Conservation (phyloP, 495 filamentous ascomycete genomes). For the Penicillium malachiteum region DNA sequence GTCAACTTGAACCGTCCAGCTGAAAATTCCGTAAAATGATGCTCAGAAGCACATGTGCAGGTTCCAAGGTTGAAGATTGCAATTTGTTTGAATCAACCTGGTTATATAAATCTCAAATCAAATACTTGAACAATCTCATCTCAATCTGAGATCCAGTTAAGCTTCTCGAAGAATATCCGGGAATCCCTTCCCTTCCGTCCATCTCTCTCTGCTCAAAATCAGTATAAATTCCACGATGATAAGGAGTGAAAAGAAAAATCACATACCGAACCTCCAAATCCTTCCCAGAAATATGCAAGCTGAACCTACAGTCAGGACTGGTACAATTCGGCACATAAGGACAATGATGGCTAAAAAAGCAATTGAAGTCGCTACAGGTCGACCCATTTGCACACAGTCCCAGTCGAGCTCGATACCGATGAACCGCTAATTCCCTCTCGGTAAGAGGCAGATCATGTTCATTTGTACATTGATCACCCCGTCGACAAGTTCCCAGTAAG, state of each 20-base stretch:
- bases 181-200: slow-evolving; percentile 3
- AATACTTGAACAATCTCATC: too few relatives aligned
- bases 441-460: neutral
- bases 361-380: slow-evolving; percentile 6
- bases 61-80: too few relatives aligned
- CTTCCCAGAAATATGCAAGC: neutral
- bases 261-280: neutral
- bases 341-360: slow-evolving; percentile 16
- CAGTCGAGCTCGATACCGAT: slow-evolving; percentile 3
- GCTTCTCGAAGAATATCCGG: neutral
- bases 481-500: neutral
- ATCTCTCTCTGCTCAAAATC: neutral
- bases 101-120: too few relatives aligned
- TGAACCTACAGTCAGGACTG: neutral
- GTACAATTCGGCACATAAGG: slow-evolving; percentile 2
- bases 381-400: slow-evolving; percentile 4
- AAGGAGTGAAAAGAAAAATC: neutral
- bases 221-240: neutral
- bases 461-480: neutral
- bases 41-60: too few relatives aligned
- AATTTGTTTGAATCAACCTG: too few relatives aligned
- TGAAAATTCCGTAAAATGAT: too few relatives aligned
- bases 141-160: neutral
- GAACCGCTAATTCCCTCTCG: neutral
- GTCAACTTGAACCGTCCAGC: too few relatives aligned